phyloP scores from a whole-genome alignment of 2,329 filamentous ascomycete genomes.

The Fonsecaea erecta region DNA sequence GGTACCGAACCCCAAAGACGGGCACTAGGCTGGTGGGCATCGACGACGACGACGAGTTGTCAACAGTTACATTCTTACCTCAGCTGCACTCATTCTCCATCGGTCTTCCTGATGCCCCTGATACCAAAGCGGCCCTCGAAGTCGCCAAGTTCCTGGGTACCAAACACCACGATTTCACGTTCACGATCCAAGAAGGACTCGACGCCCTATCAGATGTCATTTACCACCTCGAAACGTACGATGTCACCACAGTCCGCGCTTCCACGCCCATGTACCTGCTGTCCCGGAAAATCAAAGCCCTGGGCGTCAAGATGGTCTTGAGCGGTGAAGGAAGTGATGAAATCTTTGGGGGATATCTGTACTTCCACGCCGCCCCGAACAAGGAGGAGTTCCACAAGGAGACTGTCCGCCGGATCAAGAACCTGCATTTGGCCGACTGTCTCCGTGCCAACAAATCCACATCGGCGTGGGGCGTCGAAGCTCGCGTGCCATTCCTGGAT shows the following conservation, averaged over 20 bases:
- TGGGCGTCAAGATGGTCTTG: constrained; percentile 99
- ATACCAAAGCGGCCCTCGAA: constrained; percentile 87
- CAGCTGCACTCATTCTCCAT: constrained; percentile 99
- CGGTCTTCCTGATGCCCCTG: constrained; percentile 87
- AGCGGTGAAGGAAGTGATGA: constrained; percentile 97
- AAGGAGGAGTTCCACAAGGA: constrained; percentile 94
- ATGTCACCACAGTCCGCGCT: constrained; percentile 97
- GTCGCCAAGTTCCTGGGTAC: constrained; percentile 97
- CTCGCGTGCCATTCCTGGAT: constrained; percentile 96
- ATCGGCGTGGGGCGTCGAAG: constrained; percentile 95
- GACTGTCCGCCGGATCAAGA: constrained; percentile 91
- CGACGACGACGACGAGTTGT: constrained; percentile 87
- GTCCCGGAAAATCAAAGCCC: constrained; percentile 98
- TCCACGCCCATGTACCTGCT: constrained; percentile 99
- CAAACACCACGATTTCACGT: constrained; percentile 97
- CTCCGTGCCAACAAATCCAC: constrained; percentile 99
- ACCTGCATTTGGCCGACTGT: constrained; percentile 95
- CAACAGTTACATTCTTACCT: constrained; percentile 86
- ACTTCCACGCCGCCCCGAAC: constrained; percentile 94
- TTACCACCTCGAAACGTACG: constrained; percentile 95
- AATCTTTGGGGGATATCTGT: constrained; percentile 97
- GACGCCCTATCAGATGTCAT: constrained; percentile 97
- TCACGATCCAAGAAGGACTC: constrained; percentile 95
- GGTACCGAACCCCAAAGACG: constrained; percentile 57
- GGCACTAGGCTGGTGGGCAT: constrained; percentile 82